Evolutionary conservation across 768 basidiomycete species (phyloP), one percentile per base, ranked within the genome.

Genomic region (Boletus pseudo-olivaceus): DNA sequence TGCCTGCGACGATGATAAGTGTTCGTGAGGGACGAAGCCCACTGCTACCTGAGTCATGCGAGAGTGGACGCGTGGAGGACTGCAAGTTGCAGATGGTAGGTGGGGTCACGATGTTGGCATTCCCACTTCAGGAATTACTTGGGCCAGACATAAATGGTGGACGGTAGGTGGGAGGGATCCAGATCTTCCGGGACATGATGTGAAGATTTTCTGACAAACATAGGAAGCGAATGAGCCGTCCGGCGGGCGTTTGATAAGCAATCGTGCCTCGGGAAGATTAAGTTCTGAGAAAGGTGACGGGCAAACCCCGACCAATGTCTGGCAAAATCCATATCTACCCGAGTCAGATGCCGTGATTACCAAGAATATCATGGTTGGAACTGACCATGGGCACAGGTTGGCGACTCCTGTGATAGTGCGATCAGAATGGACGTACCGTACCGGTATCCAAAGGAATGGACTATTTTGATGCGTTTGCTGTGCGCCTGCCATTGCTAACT

Each of bases 121-220:
- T n/a, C 32, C 20, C 10, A 7, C 23, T 27, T 40, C 29, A 11
- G 27, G 42, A 34, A 35, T 7, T 17, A 2, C 17, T 26, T 17
- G 34, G 12, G 43, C 19, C 19, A 38, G 20, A 30, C 60, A 65
- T 67, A 66, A 60, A 67, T 67, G 53, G 48, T 5, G 33, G 34
- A 26, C 4, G 8, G 40, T 14, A 14, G 33, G 49, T 30, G 46
- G 52, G 54, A 51, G 37, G 46, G 42, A 47, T 47, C 53, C 23
- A 46, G 51, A 51, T 53, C 46, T 39, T 12, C 12, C 11, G 20
- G 23, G 14, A 14, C 7, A 8, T 32, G 30, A 14, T 42, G 46
- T 41, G 55, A 47, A 37, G 29, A 47, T 29, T 43, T 45, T 41
- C 42, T 33, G 17, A 43, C 43, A 46, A 37, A 17, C 33, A 4